Conservation (phyloP, 768 basidiomycete genomes). For the Lactarius akahatsu region DNA sequence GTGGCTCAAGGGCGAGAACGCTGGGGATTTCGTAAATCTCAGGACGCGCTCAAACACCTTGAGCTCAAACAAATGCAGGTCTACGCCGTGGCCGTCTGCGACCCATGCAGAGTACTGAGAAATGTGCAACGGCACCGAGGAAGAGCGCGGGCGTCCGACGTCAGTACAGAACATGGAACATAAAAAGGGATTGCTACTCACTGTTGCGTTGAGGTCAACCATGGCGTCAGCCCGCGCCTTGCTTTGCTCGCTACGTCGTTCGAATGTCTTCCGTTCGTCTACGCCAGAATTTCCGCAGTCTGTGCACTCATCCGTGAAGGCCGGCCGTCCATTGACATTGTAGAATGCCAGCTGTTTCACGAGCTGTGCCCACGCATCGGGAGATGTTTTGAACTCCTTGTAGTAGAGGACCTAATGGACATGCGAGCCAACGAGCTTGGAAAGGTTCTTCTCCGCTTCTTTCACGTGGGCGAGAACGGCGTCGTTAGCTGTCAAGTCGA, state of each 20-base stretch:
- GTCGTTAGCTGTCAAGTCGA: constrained; percentile 67
- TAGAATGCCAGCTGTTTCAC: constrained; percentile 95
- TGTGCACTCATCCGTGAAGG: constrained; percentile 91
- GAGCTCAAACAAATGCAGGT: constrained; percentile 92
- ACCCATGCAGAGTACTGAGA: constrained; percentile 87
- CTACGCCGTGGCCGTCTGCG: constrained; percentile 76
- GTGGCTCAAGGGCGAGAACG: constrained; percentile 67
- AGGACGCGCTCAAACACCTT: constrained; percentile 74
- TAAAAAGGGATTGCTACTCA: constrained; percentile 35
- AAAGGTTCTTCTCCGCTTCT: constrained; percentile 65
- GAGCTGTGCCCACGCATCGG: constrained; percentile 94
- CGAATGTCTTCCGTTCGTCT: constrained; percentile 97
- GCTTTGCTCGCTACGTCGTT: constrained; percentile 77
- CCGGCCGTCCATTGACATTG: constrained; percentile 72
- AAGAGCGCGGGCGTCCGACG: constrained; percentile 51
- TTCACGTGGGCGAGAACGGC: constrained; percentile 52
- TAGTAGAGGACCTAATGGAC: constrained; percentile 42
- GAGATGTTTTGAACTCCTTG: constrained; percentile 65
- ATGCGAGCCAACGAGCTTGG: constrained; percentile 34
- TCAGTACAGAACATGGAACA: background rate
- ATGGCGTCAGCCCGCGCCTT: constrained; percentile 90
- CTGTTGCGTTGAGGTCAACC: constrained; percentile 54
- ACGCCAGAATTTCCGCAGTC: constrained; percentile 84
- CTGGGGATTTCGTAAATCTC: constrained; percentile 69
- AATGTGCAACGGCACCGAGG: constrained; percentile 64